Evolutionary conservation across 257 asterid genomes (phyloP), one percentile per base, ranked within the genome.

Genomic region (Solanum paucissectum): DNA sequence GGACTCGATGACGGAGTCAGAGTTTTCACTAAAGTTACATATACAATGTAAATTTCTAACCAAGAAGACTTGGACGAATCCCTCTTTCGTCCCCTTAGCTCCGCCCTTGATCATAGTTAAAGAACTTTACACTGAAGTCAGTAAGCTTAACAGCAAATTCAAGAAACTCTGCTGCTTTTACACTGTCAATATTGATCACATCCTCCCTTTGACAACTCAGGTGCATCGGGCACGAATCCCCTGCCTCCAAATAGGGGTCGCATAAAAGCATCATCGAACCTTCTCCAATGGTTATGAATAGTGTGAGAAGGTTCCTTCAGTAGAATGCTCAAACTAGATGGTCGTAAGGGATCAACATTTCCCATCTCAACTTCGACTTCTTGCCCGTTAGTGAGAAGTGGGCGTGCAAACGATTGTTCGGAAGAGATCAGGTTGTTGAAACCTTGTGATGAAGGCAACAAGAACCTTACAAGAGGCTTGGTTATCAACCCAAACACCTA

Each of bases 401-500:
- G 96, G 34, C 42, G 13, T 14, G 60, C 23, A 12, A 83, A 69
- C 8, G 92, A 87, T 75, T 20, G 89, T 58, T 92, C 93, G 0
- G 93, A 87, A 21, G 88, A 86, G 77, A 27, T 16, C 5, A 13
- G 37, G 1, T 49, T 34, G 62, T 36, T 37, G 5, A 12, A 71
- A 71, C 52, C 88, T n/a, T 74, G 25, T 21, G 89, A 76, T n/a
- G 92, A 83, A 72, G 93, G 90, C 60, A 92, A 88, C 87, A 95
- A 87, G 86, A 88, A 87, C 91, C 90, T 93, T 75, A 96, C 55
- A 9, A 96, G 90, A 66, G 90, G 96, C 89, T 94, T 96, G 2
- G 98, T 96, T 88, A 93, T 58, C 88, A 91, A 79, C n/a, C 98
- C 97, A 23, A 92, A 93, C 52, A 92, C 96, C 98, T 96, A 27